Conservation (phyloP, 345 rosid genomes). For the Lagerstroemia speciosa region DNA sequence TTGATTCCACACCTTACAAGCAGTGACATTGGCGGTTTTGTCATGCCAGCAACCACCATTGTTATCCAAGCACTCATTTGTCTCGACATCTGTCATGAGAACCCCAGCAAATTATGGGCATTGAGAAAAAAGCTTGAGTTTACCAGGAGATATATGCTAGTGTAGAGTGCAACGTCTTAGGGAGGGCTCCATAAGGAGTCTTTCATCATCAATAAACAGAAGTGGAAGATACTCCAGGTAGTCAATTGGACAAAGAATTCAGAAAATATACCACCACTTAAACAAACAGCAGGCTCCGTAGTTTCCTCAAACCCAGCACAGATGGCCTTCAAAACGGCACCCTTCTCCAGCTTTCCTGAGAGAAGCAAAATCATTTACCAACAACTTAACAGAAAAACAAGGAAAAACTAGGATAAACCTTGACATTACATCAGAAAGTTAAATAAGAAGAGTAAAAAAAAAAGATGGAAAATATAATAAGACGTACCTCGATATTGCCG, state of each 20-base stretch:
- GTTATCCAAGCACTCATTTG: slow-evolving; percentile 91
- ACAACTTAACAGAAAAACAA: background rate
- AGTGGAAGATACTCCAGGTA: background rate
- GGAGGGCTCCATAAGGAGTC: background rate
- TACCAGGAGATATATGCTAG: background rate
- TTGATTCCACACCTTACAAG: slow-evolving; percentile 66
- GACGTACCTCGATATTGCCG: slow-evolving; percentile 84
- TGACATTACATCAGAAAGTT: background rate
- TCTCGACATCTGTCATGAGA: slow-evolving; percentile 64
- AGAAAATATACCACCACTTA: slow-evolving; percentile 56
- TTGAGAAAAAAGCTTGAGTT: background rate
- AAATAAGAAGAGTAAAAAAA: background rate
- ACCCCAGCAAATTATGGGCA: background rate
- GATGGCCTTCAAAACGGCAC: slow-evolving; percentile 89
- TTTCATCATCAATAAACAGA: background rate
- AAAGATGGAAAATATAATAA: slow-evolving; percentile 7
- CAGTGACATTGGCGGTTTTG: slow-evolving; percentile 67
- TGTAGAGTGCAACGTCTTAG: background rate
- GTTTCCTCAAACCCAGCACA: slow-evolving; percentile 98
- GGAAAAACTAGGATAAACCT: too few relatives aligned
- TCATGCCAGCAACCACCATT: slow-evolving; percentile 97
- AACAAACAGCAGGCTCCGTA: slow-evolving; percentile 90
- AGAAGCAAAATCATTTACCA: slow-evolving; percentile 4
- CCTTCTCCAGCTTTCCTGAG: slow-evolving; percentile 86
- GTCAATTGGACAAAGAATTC: background rate